Evolutionary conservation across 2,329 filamentous ascomycete species (phyloP).

Genomic region (Epichloe sp.): DNA sequence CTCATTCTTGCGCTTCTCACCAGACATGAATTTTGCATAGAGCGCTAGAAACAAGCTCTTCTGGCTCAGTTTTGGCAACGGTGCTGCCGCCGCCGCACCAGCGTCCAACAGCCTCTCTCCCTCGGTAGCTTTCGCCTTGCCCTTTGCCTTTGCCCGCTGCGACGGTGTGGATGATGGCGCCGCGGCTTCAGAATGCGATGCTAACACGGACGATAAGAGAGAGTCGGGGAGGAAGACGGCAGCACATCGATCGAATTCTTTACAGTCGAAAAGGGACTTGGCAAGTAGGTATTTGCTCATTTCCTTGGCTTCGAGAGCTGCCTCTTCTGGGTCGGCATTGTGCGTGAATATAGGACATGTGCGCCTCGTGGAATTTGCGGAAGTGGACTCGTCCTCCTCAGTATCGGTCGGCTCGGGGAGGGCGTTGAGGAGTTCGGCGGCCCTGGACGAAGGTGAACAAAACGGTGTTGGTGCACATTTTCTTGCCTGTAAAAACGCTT

Average conservation of each 20-base stretch:
- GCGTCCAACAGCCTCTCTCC: slow-evolving; percentile 10
- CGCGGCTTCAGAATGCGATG: slow-evolving; percentile 28
- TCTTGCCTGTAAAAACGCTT: no score
- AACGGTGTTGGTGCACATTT: no score
- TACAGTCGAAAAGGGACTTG: slow-evolving; percentile 89
- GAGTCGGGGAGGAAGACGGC: slow-evolving; percentile 76
- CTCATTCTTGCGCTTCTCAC: slow-evolving; percentile 92
- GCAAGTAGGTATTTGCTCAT: slow-evolving; percentile 75
- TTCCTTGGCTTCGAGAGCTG: slow-evolving; percentile 64
- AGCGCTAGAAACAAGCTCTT: slow-evolving; percentile 84
- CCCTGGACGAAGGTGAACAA: slow-evolving; percentile 40
- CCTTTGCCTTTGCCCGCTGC: slow-evolving; percentile 49
- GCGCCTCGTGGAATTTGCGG: slow-evolving; percentile 21
- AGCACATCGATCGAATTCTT: slow-evolving; percentile 87
- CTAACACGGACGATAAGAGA: slow-evolving; percentile 54
- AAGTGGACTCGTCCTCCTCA: slow-evolving; percentile 32
- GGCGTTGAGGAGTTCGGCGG: slow-evolving; percentile 82
- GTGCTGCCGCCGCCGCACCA: slow-evolving; percentile 3
- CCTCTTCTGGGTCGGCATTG: slow-evolving; percentile 58
- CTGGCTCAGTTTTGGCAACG: slow-evolving; percentile 57
- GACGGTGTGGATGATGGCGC: slow-evolving; percentile 19
- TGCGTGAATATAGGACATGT: slow-evolving; percentile 35
- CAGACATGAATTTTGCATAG: slow-evolving; percentile 84
- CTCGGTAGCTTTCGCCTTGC: slow-evolving; percentile 33
- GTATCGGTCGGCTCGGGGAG: slow-evolving; percentile 48